These are phyloP conservation scores for Wallemia ichthyophaga DNA, from an alignment of 1,284 basidiomycete genomes.

Conservation along the genomic window DNA sequence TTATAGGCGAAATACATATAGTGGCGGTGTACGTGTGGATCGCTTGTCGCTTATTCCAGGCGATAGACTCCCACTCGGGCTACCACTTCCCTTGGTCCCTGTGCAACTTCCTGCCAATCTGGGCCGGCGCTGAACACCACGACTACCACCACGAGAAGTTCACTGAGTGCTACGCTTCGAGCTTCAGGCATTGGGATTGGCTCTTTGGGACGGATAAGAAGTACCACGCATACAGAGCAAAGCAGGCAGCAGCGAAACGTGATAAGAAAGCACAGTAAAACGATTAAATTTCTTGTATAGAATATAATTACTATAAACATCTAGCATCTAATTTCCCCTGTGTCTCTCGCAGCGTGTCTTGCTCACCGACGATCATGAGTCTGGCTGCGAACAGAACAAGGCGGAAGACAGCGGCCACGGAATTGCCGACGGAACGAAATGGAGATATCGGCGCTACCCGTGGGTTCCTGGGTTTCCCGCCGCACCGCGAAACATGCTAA, in stretches of 20 bases:
- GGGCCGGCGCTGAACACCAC: slow-evolving; percentile 89
- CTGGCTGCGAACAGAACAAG: neutral
- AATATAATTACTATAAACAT: neutral
- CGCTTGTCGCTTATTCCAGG: slow-evolving; percentile 75
- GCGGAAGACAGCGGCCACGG: neutral
- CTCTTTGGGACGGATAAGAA: slow-evolving; percentile 10
- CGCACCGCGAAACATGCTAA: too few species aligned
- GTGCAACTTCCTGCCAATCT: slow-evolving; percentile 77
- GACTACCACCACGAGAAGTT: slow-evolving; percentile 9
- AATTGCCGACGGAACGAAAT: neutral
- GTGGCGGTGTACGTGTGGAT: slow-evolving; percentile 85
- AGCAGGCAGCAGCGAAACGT: slow-evolving; percentile 6
- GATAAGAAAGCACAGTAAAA: slow-evolving; percentile 5
- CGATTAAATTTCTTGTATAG: neutral
- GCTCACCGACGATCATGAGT: neutral
- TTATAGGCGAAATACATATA: slow-evolving; percentile 50
- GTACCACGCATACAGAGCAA: slow-evolving; percentile 9
- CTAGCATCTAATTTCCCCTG: neutral
- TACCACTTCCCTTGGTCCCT: slow-evolving; percentile 67
- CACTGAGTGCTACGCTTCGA: slow-evolving; percentile 10
- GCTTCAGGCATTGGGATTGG: slow-evolving; percentile 7
- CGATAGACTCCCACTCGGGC: slow-evolving; percentile 85
- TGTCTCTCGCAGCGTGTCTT: neutral
- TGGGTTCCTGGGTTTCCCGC: neutral
- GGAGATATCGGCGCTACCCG: too few species aligned